Base-by-base conservation (phyloP, 768 basidiomycete species). In the Mrakia hoshinonis region DNA sequence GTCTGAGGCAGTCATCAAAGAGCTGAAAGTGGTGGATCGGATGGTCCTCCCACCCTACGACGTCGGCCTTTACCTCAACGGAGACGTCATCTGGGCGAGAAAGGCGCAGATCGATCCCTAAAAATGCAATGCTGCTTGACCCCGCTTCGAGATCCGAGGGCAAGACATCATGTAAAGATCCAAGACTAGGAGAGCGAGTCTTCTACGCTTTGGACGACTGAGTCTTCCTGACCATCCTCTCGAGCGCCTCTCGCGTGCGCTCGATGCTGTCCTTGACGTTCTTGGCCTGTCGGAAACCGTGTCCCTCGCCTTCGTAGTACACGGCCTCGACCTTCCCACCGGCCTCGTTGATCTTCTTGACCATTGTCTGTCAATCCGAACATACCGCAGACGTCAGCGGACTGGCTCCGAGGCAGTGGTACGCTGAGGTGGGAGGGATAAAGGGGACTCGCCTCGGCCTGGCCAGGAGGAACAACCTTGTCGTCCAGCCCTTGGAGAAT, bases 251-350 rank as follows among this genome's bases (percentile, higher is more conserved):
- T 2, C 54, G 29, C 58, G 29, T 49, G 3, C 48, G 26, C 39
- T 85, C 83, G 38, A 85, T 75, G 12, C 86, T 83, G 55, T 82
- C 81, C 67, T 82, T 82, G 74, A 87, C 85, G 62, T 82, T 87
- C 67, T 84, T 81, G 31, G 82, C 84, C 54, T 76, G 66, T 18
- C 75, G 62, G 70, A 76, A 76, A 10, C 87, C 86, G 76, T 87
- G 87, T 2, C 86, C 86, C 78, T 89, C 87, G 24, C 87, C 87
- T 18, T 83, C 79, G 76, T 87, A 88, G 0, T 85, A 74, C 72
- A 85, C 81, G 73, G 86, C 85, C 75, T 88, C 84, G 26, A 86
- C 84, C 13, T 81, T 75, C 0, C 86, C 86, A 3, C 83, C 83
- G 0, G 81, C 80, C 64, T 81, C 79, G 66, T 81, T 79, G 73